Evolutionary conservation across 1,284 basidiomycete genomes (phyloP).

Genomic region (Phylloboletellus chloephorus): DNA sequence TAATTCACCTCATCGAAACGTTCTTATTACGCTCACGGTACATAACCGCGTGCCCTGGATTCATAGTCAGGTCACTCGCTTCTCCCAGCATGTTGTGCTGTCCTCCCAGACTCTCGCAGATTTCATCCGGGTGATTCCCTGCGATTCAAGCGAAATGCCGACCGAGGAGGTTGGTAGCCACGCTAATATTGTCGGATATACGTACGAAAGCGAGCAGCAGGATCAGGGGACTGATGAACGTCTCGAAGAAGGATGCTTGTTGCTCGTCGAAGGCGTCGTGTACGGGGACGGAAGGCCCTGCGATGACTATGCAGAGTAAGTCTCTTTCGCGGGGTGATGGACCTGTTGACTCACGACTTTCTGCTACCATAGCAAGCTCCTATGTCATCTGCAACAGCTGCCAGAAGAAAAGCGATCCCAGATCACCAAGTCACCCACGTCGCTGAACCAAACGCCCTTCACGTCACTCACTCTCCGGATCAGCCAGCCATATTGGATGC

Average conservation of each 20-base stretch:
- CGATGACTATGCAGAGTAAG: slow-evolving; percentile 58
- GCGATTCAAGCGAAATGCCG: slow-evolving; percentile 53
- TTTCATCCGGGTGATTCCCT: slow-evolving; percentile 56
- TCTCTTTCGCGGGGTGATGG: not conserved
- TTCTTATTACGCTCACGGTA: slow-evolving; percentile 53
- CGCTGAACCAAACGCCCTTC: slow-evolving; percentile 46
- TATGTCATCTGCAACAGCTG: slow-evolving; percentile 37
- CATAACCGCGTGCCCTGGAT: slow-evolving; percentile 57
- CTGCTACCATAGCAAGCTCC: slow-evolving; percentile 43
- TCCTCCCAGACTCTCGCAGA: slow-evolving; percentile 72
- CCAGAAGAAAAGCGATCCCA: slow-evolving; percentile 32
- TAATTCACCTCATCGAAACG: slow-evolving; percentile 32
- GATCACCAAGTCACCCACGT: slow-evolving; percentile 40
- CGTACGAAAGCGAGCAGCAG: slow-evolving; percentile 16
- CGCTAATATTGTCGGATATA: slow-evolving; percentile 35
- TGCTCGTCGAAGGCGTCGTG: slow-evolving; percentile 54
- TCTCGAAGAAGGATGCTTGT: slow-evolving; percentile 37
- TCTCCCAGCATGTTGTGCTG: slow-evolving; percentile 61
- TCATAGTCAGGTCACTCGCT: slow-evolving; percentile 52
- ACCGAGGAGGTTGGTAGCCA: slow-evolving; percentile 35
- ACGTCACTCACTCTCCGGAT: slow-evolving; percentile 52
- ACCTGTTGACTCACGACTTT: not conserved
- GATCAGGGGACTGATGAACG: slow-evolving; percentile 13
- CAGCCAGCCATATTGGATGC: slow-evolving; percentile 73
- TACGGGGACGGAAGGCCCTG: slow-evolving; percentile 50